Percentiles rank a stretch among this genome's conserved stretches.
Conservation (phyloP, 257 asterid species). For the Coffea canephora region DNA sequence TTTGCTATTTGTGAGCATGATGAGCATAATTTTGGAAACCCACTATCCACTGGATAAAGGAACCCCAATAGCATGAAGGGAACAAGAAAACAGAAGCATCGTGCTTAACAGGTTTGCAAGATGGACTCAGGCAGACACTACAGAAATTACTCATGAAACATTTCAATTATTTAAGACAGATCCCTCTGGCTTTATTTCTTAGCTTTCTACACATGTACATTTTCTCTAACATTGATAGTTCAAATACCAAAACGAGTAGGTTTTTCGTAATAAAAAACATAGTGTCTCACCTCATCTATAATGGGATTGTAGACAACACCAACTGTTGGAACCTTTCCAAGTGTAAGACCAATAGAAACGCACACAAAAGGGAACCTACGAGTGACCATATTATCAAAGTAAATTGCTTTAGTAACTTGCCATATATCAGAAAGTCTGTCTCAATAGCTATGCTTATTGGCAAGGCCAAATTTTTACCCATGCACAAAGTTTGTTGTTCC, state of each 20-base stretch:
- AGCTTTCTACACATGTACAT: neutral
- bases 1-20: neutral
- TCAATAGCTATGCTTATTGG: slow-evolving; percentile 4
- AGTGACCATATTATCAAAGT: slow-evolving; percentile 17
- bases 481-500: slow-evolving; percentile 98
- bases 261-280: neutral
- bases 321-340: slow-evolving; percentile 62
- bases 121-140: neutral
- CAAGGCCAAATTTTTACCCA: slow-evolving; percentile 48
- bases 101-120: neutral
- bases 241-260: too few relatives aligned
- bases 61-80: neutral
- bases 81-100: neutral
- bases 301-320: slow-evolving; percentile 90
- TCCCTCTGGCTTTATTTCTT: neutral
- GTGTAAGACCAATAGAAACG: slow-evolving; percentile 82
- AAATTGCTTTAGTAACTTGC: slow-evolving; percentile 8
- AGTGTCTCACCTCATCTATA: slow-evolving; percentile 64
- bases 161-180: neutral
- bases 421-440: neutral
- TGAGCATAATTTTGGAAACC: neutral
- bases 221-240: neutral
- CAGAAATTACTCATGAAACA: neutral
- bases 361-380: slow-evolving; percentile 86
- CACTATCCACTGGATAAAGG: neutral